Conservation (phyloP, 1,284 basidiomycete genomes). For the Sporisorium scitamineum region DNA sequence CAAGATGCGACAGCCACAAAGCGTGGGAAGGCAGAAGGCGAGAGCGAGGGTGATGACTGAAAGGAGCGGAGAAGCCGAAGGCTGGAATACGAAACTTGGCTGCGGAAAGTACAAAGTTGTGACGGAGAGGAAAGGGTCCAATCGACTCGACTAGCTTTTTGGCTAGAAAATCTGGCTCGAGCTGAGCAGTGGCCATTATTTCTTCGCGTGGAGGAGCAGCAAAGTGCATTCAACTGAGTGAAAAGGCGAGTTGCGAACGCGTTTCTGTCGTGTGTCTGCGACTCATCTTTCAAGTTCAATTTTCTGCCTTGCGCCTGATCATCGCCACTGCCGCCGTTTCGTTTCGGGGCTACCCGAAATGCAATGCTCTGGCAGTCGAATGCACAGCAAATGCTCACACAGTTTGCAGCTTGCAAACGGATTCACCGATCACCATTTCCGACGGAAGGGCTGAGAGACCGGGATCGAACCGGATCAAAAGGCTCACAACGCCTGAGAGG, state of each 20-base stretch:
- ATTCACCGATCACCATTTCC: neutral
- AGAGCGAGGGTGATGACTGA: conserved; percentile 4
- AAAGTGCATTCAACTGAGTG: neutral
- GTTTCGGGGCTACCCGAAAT: conserved; percentile 1
- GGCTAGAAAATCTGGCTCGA: conserved; percentile 4
- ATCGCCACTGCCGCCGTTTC: neutral
- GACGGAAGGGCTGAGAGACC: neutral
- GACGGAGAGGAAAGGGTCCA: conserved; percentile 6
- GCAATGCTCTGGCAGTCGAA: neutral
- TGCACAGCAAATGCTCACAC: neutral
- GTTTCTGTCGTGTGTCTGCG: conserved; percentile 16
- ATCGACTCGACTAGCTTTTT: neutral
- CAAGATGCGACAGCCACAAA: neutral
- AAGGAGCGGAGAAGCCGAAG: conserved; percentile 5
- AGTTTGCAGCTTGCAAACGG: no score
- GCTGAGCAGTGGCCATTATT: neutral
- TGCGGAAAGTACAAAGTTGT: neutral
- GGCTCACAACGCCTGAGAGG: neutral
- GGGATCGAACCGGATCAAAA: conserved; percentile 1
- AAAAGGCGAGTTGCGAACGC: neutral
- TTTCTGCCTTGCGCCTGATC: neutral
- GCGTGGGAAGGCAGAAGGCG: neutral
- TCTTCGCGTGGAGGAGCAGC: conserved; percentile 16
- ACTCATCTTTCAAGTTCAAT: neutral
- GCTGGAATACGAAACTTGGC: neutral